Percentiles rank a stretch among this genome's conserved stretches.
Conservation (phyloP, 148 eudicot species). For the Fallopia convolvulus region DNA sequence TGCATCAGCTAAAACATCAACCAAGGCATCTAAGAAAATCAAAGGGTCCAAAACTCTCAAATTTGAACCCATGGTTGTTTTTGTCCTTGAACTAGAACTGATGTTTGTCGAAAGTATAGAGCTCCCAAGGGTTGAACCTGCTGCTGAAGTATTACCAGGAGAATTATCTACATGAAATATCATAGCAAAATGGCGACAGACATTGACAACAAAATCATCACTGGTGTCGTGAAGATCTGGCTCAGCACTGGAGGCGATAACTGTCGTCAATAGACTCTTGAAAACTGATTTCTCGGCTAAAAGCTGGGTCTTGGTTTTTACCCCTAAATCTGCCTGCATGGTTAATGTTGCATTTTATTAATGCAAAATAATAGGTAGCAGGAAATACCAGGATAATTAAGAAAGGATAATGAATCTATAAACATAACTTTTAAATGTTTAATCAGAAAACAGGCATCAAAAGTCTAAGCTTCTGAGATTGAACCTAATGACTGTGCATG, state of each 20-base stretch:
- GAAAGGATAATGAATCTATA: background rate
- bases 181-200: conserved; percentile 91
- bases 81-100: conserved; percentile 37
- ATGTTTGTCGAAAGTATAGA: conserved; percentile 38
- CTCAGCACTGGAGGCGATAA: conserved; percentile 86
- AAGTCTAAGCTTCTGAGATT: conserved; percentile 1
- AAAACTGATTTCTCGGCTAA: conserved; percentile 95
- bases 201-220: conserved; percentile 70
- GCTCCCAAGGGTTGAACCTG: conserved; percentile 43
- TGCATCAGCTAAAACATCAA: conserved; percentile 90
- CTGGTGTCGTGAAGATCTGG: conserved; percentile 56
- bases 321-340: conserved; percentile 85
- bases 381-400: background rate
- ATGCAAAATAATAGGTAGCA: background rate
- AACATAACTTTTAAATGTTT: background rate
- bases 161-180: conserved; percentile 67
- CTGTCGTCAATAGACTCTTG: conserved; percentile 81
- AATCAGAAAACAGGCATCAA: background rate
- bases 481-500: background rate
- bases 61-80: conserved; percentile 43
- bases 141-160: conserved; percentile 30
- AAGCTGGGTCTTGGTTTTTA: conserved; percentile 97
- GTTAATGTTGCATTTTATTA: background rate
- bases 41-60: conserved; percentile 87
- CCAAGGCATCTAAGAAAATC: conserved; percentile 89